Evolutionary conservation across 345 rosid genomes (phyloP).

Genomic region (Kandelia obovata): DNA sequence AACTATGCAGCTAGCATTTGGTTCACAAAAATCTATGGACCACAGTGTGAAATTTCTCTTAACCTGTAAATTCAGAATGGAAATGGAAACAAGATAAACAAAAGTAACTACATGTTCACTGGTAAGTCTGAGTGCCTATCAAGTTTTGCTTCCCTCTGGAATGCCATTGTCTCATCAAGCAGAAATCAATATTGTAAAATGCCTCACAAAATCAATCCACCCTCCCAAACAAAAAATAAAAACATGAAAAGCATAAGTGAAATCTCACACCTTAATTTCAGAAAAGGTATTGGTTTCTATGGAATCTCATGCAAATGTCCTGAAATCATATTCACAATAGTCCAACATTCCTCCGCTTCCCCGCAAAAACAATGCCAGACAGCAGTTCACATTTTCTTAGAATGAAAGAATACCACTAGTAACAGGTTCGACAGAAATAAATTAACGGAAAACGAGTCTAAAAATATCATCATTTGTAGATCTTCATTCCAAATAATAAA

Average conservation of each 20-base stretch:
- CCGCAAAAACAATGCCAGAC: neutral
- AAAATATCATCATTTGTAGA: neutral
- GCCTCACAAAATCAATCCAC: neutral
- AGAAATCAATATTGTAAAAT: neutral
- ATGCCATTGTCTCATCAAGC: neutral
- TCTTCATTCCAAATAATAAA: neutral
- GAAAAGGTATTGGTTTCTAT: neutral
- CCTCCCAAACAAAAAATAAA: neutral
- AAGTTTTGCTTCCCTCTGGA: slow-evolving; percentile 1
- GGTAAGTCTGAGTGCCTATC: neutral
- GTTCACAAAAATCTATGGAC: neutral
- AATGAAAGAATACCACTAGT: neutral
- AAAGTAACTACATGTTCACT: neutral
- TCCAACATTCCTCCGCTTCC: too few relatives aligned
- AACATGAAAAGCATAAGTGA: neutral
- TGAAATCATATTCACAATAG: too few relatives aligned
- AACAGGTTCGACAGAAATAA: neutral
- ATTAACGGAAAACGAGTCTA: neutral
- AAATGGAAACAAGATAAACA: neutral
- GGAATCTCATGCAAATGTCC: neutral
- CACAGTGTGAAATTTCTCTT: neutral
- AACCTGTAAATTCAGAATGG: neutral
- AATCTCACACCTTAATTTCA: neutral
- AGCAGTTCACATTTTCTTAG: neutral
- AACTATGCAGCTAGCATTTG: neutral